Evolutionary conservation across 768 basidiomycete species (phyloP), one percentile per base, ranked within the genome.

Genomic region (Suillus clintonianus): DNA sequence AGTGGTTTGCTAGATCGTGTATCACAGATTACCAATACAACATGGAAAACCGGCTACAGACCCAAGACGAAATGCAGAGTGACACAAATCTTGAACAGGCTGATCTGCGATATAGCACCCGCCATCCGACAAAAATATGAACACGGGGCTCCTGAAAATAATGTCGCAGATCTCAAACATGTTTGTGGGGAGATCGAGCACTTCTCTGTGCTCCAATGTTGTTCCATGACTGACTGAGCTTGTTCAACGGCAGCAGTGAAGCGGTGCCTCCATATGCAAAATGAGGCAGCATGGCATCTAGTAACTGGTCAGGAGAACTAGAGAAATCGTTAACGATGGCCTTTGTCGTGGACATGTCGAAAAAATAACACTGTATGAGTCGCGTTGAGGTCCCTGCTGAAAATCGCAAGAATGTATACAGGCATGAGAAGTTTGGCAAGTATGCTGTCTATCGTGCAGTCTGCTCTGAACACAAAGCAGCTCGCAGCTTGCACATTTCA

Each of bases 51-150:
- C 27, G 5, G 19, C n/a, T 2, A 6, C 70, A 34, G 63, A 84
- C 85, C 86, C 85, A 3, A 77, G 79, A n/a, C 75, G 72, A 22
- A 83, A 63, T 0, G 85, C 79, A 1, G 79, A 60, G n/a, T 76
- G 78, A 62, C 81, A 81, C 4, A 86, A 62, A 61, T 79, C 76
- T 24, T 79, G 77, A 51, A 85, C 71, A 2, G 71, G 67, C 8
- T 65, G 36, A 47, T 86, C 83, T 0, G 43, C 50, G n/a, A 83
- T 73, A 5, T 17, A 5, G 59, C 81, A 81, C 72, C 84, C 79
- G 0, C 86, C 86, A 61, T 86, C 86, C 1, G 83, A 84, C 2
- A 85, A 75, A 71, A 87, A 88, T 37, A 84, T 77, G n/a, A 87
- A 72, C 4, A 83, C 76, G 4, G 83, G 83, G 9, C 73, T 70